Percentiles rank a stretch among this genome's conserved stretches.
Evolutionary conservation across 208 protist species (phyloP).

Genomic region (Trypanosoma rangeli): DNA sequence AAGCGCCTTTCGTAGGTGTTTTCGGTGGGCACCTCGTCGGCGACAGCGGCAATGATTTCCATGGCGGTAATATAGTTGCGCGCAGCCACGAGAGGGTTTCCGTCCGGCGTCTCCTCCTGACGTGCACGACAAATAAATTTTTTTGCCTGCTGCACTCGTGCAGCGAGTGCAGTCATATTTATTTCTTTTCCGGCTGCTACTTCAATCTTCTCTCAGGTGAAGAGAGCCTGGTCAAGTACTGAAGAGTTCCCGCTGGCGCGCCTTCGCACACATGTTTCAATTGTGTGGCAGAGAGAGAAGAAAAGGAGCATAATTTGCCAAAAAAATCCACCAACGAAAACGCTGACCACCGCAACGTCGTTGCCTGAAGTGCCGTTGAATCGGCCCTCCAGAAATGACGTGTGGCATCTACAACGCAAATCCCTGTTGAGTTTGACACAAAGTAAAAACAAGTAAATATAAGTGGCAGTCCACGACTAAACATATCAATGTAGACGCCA

Average conservation of each 20-base stretch:
- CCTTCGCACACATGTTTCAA: not conserved
- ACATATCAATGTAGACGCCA: not conserved
- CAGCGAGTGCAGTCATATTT: constrained; percentile 29
- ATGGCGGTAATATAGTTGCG: constrained; percentile 76
- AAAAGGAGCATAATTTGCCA: not conserved
- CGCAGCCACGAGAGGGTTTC: constrained; percentile 71
- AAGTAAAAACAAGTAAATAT: too few relatives aligned
- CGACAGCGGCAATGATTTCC: constrained; percentile 59
- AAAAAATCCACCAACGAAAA: not conserved
- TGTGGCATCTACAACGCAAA: too few relatives aligned
- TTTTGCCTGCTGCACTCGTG: constrained; percentile 38
- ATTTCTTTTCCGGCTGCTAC: not conserved
- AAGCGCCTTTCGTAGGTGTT: constrained; percentile 44
- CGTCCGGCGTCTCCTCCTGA: constrained; percentile 62
- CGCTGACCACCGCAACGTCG: too few relatives aligned
- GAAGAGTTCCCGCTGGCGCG: not conserved
- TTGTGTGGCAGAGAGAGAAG: not conserved
- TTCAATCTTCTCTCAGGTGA: not conserved
- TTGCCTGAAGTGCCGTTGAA: too few relatives aligned
- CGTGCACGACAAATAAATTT: constrained; percentile 62
- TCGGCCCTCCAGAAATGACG: not conserved
- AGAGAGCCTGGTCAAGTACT: not conserved
- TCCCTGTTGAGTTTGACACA: too few relatives aligned
- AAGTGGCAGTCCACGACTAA: too few relatives aligned
- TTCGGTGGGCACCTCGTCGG: constrained; percentile 35